Evolutionary conservation across 768 basidiomycete genomes (phyloP).

Genomic region (Trametes cinnabarina): DNA sequence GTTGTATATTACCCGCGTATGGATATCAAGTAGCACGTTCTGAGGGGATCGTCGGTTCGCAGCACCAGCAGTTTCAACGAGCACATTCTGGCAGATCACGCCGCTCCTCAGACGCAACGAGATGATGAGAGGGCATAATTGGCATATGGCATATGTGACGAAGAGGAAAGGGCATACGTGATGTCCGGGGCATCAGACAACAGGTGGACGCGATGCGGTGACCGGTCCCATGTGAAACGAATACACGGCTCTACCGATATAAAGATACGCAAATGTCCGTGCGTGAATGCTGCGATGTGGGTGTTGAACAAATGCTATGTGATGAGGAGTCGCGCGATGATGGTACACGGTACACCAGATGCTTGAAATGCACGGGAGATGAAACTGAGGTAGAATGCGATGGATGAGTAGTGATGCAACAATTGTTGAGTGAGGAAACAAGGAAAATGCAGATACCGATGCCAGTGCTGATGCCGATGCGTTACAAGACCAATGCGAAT

Average conservation of each 20-base stretch:
- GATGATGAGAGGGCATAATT: neutral
- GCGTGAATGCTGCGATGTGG: neutral
- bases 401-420: slow-evolving; percentile 2
- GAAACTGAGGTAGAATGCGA: neutral
- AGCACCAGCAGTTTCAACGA: too few species aligned
- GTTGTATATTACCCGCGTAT: too few species aligned
- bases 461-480: slow-evolving; percentile 12
- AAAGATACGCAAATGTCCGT: slow-evolving; percentile 24
- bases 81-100: too few species aligned
- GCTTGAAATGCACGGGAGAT: slow-evolving; percentile 4
- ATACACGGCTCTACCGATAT: slow-evolving; percentile 32
- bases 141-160: slow-evolving; percentile 14
- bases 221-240: slow-evolving; percentile 12
- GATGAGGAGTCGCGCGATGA: slow-evolving; percentile 3
- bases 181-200: slow-evolving; percentile 6
- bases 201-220: slow-evolving; percentile 4
- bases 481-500: slow-evolving; percentile 8
- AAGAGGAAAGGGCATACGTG: slow-evolving; percentile 14
- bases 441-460: slow-evolving; percentile 12
- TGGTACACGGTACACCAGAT: slow-evolving; percentile 14
- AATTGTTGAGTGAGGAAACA: neutral
- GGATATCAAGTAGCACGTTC: too few species aligned
- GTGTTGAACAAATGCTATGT: neutral
- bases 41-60: too few species aligned
- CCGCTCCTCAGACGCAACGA: too few species aligned